Evolutionary conservation across 441 rosid species (phyloP), one percentile per base, ranked within the genome.

Genomic region (Aquilaria agallochum): DNA sequence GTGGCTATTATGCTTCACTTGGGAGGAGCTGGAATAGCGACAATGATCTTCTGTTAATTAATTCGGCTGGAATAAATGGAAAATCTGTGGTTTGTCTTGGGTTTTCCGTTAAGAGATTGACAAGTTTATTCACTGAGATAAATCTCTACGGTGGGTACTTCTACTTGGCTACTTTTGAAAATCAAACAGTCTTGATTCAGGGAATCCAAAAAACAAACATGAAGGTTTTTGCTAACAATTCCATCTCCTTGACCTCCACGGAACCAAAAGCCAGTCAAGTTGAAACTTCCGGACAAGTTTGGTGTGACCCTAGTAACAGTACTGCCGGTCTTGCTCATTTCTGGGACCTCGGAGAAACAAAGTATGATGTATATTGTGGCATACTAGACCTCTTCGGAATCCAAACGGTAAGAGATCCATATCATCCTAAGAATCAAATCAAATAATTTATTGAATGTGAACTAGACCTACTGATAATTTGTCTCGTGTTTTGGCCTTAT

Each of bases 81-180:
- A 74, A 32, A 63, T 88, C 78, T 14, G 79, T 75, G 45, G 44
- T 89, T 59, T 84, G 72, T 0, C 31, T 85, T 52, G 92, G 87
- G 60, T 78, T 81, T 80, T 65, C 83, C 6, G 74, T 79, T 12
- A 62, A 81, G 55, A 30, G 47, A n/a, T 50, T 87, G 49, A 55
- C 61, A 0, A 36, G 27, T 56, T 57, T 73, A 55, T 75, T 84
- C 54, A 62, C 65, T 6, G 50, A 56, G 7, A 55, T 80, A 2
- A 62, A 81, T 73, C 69, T 85, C 54, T 45, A 68, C 34, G 89
- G 76, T 5, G 89, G 82, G 40, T 71, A 70, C 55, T 66, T 92
- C 64, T 80, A 67, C 66, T 20, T 92, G 72, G 78, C 78, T 53
- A 80, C 84, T 36, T 36, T 7, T 5, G 53, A 54, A 58, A 70